Base-by-base conservation (phyloP, 2,329 filamentous ascomycete genomes). In the Kalmusia sp. region DNA sequence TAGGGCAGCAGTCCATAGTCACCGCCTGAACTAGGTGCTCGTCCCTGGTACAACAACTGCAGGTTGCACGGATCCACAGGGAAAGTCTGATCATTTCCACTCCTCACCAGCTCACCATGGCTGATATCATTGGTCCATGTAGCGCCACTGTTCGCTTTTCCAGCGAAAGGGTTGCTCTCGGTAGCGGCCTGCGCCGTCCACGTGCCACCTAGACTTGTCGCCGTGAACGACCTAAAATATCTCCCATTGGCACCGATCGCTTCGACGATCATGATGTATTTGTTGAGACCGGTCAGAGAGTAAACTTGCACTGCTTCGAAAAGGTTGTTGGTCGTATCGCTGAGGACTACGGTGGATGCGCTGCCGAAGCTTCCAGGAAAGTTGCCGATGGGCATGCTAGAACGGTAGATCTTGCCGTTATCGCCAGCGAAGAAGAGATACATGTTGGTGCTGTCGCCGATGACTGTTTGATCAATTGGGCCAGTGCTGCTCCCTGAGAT, bases 221-320 rank as follows among this genome's bases (percentile, higher is more conserved):
- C 82, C 0, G 84, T 88, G 76, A 85, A 89, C 1, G 85, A 87
- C 52, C 86, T 84, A 81, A 89, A 88, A 72, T 83, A 89, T 2
- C 87, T 80, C 1, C 86, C 86, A 27, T 78, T 72, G 0, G 70
- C 31, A 1, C 86, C 86, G 37, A 84, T 82, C 0, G 84, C 77
- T 70, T 89, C 87, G 28, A 89, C 84, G n/a, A 89, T 80, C 84
- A 89, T 88, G 51, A 89, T 81, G 71, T 88, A 89, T 58, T 80
- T 72, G 58, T 76, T 77, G 60, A 81, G 76, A 24, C 82, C 83
- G 27, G 78, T 39, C 52, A 88, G 63, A 2, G 79, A 86, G 74
- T 89, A 89, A 38, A 89, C 86, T 62, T 88, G 82, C 0, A 87
- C 84, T 0, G 85, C 85, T 65, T 89, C 87, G 68, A 88, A 88